These are phyloP conservation scores for Acer yangbiense DNA, from an alignment of 345 rosid genomes.

Conservation along the genomic window DNA sequence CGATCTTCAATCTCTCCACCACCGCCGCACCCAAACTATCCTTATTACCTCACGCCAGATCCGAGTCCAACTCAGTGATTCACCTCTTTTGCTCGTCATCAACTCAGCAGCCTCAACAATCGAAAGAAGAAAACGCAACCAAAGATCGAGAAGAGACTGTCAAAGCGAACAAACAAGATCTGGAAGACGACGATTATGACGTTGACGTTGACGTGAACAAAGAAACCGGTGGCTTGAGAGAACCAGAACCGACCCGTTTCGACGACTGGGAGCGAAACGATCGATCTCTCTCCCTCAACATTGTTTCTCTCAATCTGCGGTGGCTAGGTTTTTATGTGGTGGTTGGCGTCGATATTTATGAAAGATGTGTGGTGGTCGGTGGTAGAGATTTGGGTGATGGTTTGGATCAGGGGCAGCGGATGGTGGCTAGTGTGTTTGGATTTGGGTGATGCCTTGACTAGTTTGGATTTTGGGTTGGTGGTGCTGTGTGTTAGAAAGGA, in stretches of 20 bases:
- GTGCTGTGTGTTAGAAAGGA: too few relatives aligned
- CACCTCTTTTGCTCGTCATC: slow-evolving; percentile 23
- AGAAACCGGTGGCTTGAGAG: slow-evolving; percentile 79
- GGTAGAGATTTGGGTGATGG: too few relatives aligned
- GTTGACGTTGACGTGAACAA: slow-evolving; percentile 40
- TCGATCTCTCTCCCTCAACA: slow-evolving; percentile 25
- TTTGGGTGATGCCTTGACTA: too few relatives aligned
- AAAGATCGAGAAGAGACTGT: slow-evolving; percentile 25
- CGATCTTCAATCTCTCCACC: slow-evolving; percentile 19
- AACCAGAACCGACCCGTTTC: slow-evolving; percentile 91
- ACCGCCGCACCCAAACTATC: background rate
- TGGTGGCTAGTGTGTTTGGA: too few relatives aligned
- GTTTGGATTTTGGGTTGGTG: too few relatives aligned
- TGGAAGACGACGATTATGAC: slow-evolving; percentile 37
- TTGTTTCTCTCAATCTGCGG: too few relatives aligned
- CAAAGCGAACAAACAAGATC: slow-evolving; percentile 31
- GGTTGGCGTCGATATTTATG: too few relatives aligned
- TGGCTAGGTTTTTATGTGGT: too few relatives aligned
- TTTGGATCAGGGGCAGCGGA: too few relatives aligned
- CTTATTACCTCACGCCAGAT: too few relatives aligned
- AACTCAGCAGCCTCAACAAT: background rate
- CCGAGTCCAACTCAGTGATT: background rate
- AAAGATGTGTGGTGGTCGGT: too few relatives aligned
- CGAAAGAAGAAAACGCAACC: background rate
- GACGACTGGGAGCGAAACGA: slow-evolving; percentile 96